A percentile compares a stretch with the other conserved stretches of the same genome.
Evolutionary conservation across 2,329 filamentous ascomycete genomes (phyloP).

Genomic region (Tolypocladium nubicola): DNA sequence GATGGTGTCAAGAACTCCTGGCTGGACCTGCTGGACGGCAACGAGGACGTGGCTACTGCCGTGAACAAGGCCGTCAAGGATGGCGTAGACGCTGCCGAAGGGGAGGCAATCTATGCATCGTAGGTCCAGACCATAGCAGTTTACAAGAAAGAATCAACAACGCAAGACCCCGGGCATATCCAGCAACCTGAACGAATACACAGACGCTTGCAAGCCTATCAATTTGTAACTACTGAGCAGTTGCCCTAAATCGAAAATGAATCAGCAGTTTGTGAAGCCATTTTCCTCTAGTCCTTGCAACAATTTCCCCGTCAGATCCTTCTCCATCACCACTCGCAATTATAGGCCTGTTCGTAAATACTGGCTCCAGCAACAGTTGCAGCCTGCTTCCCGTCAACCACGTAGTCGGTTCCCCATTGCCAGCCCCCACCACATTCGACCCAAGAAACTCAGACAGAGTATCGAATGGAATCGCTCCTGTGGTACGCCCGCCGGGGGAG

Average conservation of each 20-base stretch:
- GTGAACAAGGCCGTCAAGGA: constrained; percentile 38
- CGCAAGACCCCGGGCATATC: too few species aligned
- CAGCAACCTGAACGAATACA: background rate
- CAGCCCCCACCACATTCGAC: background rate
- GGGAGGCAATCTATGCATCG: constrained; percentile 29
- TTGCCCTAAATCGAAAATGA: background rate
- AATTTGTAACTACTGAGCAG: background rate
- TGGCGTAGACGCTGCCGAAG: constrained; percentile 40
- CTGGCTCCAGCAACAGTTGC: background rate
- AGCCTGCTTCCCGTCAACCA: background rate
- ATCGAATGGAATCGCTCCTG: background rate
- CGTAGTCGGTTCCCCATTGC: too few species aligned
- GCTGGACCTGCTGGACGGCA: constrained; percentile 45
- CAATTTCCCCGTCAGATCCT: background rate
- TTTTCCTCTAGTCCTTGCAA: background rate
- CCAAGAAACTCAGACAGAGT: background rate
- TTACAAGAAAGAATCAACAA: background rate
- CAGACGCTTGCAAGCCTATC: fast-evolving
- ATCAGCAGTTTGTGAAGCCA: background rate
- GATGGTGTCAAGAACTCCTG: constrained; percentile 37
- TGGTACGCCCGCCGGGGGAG: background rate
- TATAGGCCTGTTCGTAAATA: too few species aligned
- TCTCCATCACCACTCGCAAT: background rate
- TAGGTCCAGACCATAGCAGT: background rate
- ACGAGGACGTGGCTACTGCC: constrained; percentile 34